phyloP scores from a whole-genome alignment of 2,329 filamentous ascomycete species.

The Teratosphaeria destructans region DNA sequence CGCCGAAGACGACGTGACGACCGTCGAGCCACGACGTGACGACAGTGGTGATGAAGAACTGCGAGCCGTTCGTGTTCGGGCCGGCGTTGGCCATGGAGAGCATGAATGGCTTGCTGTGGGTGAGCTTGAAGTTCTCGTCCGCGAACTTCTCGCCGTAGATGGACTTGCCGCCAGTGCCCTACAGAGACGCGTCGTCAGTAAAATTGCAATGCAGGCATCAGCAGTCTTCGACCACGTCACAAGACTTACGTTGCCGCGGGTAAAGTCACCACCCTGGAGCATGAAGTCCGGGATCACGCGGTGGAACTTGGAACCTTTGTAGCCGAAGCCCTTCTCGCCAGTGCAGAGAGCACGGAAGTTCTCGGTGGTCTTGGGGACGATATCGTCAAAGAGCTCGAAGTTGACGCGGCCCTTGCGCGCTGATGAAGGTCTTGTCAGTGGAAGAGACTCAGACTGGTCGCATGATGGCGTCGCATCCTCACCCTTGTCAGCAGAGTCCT shows the following conservation, averaged over 20 bases:
- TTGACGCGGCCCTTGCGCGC: conserved; percentile 69
- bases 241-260: conserved; percentile 69
- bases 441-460: conserved; percentile 2
- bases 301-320: conserved; percentile 79
- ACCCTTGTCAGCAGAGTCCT: conserved; percentile 45
- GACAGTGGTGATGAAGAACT: conserved; percentile 58
- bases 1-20: conserved; percentile 77
- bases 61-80: conserved; percentile 79
- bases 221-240: neutral
- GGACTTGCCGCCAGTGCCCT: conserved; percentile 93
- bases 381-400: conserved; percentile 78
- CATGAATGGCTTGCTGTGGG: conserved; percentile 87
- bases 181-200: conserved; percentile 1
- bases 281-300: conserved; percentile 98
- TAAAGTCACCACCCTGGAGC: conserved; percentile 98
- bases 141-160: conserved; percentile 97
- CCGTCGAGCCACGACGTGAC: conserved; percentile 61
- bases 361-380: conserved; percentile 87
- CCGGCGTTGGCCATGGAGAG: conserved; percentile 98
- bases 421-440: conserved; percentile 23
- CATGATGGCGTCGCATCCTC: conserved; percentile 28
- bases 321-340: conserved; percentile 82
- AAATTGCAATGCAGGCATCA: conserved; percentile 1
- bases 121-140: conserved; percentile 88
- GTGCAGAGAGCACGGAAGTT: conserved; percentile 95